phyloP scores from a whole-genome alignment of 1,284 basidiomycete genomes.

The Trichosporon asahii region DNA sequence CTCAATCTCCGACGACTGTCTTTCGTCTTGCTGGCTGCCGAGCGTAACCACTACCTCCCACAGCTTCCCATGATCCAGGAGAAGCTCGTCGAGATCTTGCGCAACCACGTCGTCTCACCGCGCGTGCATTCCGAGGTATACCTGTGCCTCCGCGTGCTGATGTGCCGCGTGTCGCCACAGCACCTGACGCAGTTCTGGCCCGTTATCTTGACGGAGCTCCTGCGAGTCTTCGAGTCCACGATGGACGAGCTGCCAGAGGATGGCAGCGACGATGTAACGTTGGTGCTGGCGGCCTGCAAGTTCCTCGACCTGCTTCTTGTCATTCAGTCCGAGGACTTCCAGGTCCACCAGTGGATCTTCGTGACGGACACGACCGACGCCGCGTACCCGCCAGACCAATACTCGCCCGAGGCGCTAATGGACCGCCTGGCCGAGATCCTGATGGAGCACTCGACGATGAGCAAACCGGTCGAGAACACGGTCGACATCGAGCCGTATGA shows the following conservation, averaged over 20 bases:
- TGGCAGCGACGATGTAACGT: conserved; percentile 73
- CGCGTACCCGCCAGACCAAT: conserved; percentile 78
- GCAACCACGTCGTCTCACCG: conserved; percentile 69
- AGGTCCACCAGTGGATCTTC: conserved; percentile 99
- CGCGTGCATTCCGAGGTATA: conserved; percentile 90
- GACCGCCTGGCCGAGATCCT: conserved; percentile 85
- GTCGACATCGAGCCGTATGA: conserved; percentile 5
- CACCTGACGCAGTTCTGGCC: conserved; percentile 97
- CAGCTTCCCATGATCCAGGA: conserved; percentile 93
- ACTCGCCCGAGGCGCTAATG: conserved; percentile 79
- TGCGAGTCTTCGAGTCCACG: conserved; percentile 59
- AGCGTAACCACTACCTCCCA: conserved; percentile 83
- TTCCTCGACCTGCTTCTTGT: conserved; percentile 87
- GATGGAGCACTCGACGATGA: conserved; percentile 46
- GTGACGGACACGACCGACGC: conserved; percentile 97
- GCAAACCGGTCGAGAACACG: background rate
- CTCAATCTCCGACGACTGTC: conserved; percentile 83
- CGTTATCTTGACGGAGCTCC: conserved; percentile 84
- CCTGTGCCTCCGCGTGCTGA: conserved; percentile 82
- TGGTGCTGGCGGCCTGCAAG: conserved; percentile 86
- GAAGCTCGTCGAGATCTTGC: conserved; percentile 88
- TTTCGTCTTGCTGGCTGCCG: conserved; percentile 76
- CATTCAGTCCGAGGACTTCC: conserved; percentile 94
- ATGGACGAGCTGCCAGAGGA: conserved; percentile 58
- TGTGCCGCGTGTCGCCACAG: conserved; percentile 86